Percentiles rank a stretch among this genome's conserved stretches.
Evolutionary conservation across 2,329 filamentous ascomycete genomes (phyloP).

Genomic region (Venturia asperata): DNA sequence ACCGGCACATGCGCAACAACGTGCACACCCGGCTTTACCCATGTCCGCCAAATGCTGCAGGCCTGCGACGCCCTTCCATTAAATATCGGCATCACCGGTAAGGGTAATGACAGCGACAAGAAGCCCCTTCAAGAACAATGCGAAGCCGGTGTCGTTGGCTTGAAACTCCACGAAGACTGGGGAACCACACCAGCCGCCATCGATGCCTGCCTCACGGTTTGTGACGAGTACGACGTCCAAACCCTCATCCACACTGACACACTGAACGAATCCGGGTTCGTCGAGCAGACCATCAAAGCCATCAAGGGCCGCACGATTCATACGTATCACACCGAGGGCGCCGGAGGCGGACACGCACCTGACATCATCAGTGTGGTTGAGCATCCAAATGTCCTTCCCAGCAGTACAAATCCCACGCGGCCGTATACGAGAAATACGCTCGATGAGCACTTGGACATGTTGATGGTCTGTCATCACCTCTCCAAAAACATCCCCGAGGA

Average conservation of each 20-base stretch:
- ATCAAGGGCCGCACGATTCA: conserved; percentile 86
- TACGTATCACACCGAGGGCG: conserved; percentile 94
- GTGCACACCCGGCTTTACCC: conserved; percentile 78
- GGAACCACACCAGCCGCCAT: conserved; percentile 86
- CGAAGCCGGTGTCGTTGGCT: conserved; percentile 74
- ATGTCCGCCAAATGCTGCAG: conserved; percentile 84
- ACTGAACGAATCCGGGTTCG: conserved; percentile 94
- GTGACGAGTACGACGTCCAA: conserved; percentile 86
- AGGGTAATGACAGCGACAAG: conserved; percentile 77
- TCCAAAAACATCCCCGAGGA: conserved; percentile 91
- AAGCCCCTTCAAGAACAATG: conserved; percentile 70
- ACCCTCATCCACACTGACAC: conserved; percentile 95
- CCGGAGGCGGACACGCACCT: conserved; percentile 87
- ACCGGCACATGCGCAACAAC: conserved; percentile 89
- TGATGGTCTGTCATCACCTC: conserved; percentile 96
- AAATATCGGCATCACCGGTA: conserved; percentile 86
- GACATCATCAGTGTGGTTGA: conserved; percentile 95
- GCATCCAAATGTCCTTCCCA: conserved; percentile 79
- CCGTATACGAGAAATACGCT: conserved; percentile 89
- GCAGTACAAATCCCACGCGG: conserved; percentile 84
- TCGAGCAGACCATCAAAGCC: conserved; percentile 80
- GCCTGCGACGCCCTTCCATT: conserved; percentile 74
- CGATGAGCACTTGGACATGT: conserved; percentile 95
- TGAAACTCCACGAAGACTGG: conserved; percentile 97
- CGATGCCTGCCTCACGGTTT: conserved; percentile 74